phyloP scores from a whole-genome alignment of 2,329 filamentous ascomycete species.

The Fusarium cyanostomum region DNA sequence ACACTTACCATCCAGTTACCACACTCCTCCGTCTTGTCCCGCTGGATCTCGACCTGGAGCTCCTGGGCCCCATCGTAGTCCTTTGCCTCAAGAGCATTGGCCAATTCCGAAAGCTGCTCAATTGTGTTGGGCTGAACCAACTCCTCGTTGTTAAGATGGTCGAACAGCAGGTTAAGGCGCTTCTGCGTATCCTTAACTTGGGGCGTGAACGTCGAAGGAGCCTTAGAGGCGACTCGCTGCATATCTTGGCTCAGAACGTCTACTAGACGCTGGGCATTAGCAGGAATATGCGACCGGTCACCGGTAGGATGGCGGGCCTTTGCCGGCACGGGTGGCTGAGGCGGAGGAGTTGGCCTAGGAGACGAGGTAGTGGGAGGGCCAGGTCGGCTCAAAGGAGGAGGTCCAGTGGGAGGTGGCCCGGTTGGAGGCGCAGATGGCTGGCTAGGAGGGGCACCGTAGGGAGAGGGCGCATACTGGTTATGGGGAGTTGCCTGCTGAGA shows the following conservation, averaged over 20 bases:
- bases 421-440: conserved; percentile 53
- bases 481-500: conserved; percentile 58
- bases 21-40: conserved; percentile 81
- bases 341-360: conserved; percentile 54
- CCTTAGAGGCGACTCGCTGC: conserved; percentile 85
- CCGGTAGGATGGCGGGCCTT: conserved; percentile 78
- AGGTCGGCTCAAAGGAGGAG: conserved; percentile 46
- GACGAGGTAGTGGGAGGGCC: conserved; percentile 44
- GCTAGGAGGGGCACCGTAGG: conserved; percentile 52
- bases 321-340: conserved; percentile 59
- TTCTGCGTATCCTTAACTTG: conserved; percentile 96
- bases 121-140: conserved; percentile 84
- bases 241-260: conserved; percentile 86
- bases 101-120: conserved; percentile 69
- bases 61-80: conserved; percentile 74
- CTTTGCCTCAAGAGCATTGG: conserved; percentile 72
- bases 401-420: conserved; percentile 50
- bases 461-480: conserved; percentile 70
- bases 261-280: conserved; percentile 78
- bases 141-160: conserved; percentile 96
- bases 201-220: conserved; percentile 84
- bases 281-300: conserved; percentile 89
- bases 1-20: conserved; percentile 84
- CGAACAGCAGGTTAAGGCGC: conserved; percentile 90
- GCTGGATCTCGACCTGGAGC: conserved; percentile 79